Conservation (phyloP, 139 green algal species). For the Spirogloea muscicola region DNA sequence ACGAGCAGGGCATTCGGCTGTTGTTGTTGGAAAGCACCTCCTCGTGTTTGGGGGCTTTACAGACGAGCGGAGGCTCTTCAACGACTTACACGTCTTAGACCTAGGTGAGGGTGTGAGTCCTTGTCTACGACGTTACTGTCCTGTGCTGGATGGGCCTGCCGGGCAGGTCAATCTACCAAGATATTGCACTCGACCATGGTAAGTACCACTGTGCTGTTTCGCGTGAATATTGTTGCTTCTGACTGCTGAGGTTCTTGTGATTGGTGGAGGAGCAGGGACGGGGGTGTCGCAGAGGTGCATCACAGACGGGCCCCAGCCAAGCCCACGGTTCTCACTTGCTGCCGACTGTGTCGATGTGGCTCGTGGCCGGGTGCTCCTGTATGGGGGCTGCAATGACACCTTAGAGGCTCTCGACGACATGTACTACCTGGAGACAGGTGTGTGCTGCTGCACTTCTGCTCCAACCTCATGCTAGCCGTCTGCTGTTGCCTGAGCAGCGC, state of each 20-base stretch:
- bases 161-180: too few relatives aligned
- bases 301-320: not conserved
- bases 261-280: conserved; percentile 7
- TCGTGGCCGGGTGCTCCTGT: conserved; percentile 8
- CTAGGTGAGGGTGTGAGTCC: conserved; percentile 4
- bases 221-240: too few relatives aligned
- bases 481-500: too few relatives aligned
- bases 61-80: conserved; percentile 32
- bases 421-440: conserved; percentile 35
- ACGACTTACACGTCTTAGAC: conserved; percentile 42
- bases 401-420: conserved; percentile 37
- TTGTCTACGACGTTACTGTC: too few relatives aligned
- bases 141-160: too few relatives aligned
- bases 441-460: not conserved
- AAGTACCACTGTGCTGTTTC: too few relatives aligned
- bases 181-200: too few relatives aligned
- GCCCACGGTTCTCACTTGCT: conserved; percentile 30
- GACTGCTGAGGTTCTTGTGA: too few relatives aligned
- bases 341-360: conserved; percentile 12
- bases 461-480: too few relatives aligned
- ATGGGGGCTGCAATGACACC: conserved; percentile 41
- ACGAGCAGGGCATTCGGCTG: conserved; percentile 28
- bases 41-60: conserved; percentile 43
- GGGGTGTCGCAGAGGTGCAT: conserved; percentile 15
- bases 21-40: conserved; percentile 11